Percentiles rank a stretch among this genome's conserved stretches.
These are phyloP conservation scores for Diaporthe caulivora DNA, from an alignment of 2,329 filamentous ascomycete species.

Conservation along the genomic window DNA sequence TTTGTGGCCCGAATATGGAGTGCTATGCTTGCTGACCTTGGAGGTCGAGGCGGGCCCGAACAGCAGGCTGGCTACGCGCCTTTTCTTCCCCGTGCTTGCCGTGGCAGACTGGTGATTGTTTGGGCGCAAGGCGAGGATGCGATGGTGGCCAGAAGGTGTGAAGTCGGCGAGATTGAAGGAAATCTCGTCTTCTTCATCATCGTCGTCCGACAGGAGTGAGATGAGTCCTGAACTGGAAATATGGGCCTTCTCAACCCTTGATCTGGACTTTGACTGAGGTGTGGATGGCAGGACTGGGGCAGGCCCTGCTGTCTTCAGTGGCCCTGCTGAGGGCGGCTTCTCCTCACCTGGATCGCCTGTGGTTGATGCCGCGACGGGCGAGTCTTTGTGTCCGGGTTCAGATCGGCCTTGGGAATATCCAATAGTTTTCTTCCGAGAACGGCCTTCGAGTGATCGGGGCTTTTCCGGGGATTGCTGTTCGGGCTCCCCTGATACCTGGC, in stretches of 20 bases:
- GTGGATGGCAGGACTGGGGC: constrained; percentile 9
- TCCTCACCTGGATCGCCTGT: not conserved
- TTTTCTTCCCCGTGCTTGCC: constrained; percentile 16
- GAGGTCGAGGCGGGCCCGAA: constrained; percentile 36
- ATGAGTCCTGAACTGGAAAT: constrained; percentile 54
- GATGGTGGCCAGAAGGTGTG: constrained; percentile 40
- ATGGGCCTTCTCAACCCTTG: constrained; percentile 28
- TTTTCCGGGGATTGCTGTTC: not conserved
- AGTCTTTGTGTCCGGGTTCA: not conserved
- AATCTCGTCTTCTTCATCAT: constrained; percentile 53
- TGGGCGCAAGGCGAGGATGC: constrained; percentile 22
- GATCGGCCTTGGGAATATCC: not conserved
- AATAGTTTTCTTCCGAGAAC: not conserved
- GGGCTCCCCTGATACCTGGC: not conserved
- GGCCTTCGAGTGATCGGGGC: not conserved
- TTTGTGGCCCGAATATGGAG: not conserved
- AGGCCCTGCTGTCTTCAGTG: not conserved
- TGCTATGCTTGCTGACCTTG: constrained; percentile 21
- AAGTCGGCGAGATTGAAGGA: constrained; percentile 49
- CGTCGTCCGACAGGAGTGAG: constrained; percentile 56
- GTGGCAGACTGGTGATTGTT: not conserved
- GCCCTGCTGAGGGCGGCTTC: not conserved
- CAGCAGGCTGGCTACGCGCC: constrained; percentile 38
- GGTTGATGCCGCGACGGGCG: not conserved
- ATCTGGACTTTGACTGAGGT: constrained; percentile 31